phyloP scores from a whole-genome alignment of 1,284 basidiomycete genomes.

The Puccinia polysora region DNA sequence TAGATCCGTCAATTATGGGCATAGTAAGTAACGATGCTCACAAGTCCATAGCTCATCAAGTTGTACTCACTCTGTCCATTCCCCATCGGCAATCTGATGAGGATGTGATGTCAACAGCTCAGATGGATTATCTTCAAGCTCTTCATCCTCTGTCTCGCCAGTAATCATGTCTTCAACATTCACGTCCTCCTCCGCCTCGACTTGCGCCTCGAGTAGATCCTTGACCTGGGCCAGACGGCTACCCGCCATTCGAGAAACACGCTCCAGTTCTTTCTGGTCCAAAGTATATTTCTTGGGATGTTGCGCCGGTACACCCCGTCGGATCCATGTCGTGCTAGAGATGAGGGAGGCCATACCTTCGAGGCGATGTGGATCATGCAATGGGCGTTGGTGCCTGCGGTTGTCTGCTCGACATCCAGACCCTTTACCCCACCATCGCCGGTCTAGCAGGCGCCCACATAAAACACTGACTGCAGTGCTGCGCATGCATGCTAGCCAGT shows the following conservation, averaged over 20 bases:
- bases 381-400: too few species aligned
- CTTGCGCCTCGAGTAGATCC: conserved; percentile 63
- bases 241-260: conserved; percentile 80
- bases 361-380: too few species aligned
- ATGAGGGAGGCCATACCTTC: conserved; percentile 55
- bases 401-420: too few species aligned
- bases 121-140: conserved; percentile 47
- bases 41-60: too few species aligned
- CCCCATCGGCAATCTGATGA: conserved; percentile 27
- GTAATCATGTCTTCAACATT: conserved; percentile 47
- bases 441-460: too few species aligned
- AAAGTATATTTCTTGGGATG: conserved; percentile 84
- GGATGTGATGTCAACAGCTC: too few species aligned
- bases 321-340: conserved; percentile 67
- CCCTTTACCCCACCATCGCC: too few species aligned
- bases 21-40: conserved; percentile 33
- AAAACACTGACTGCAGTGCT: too few species aligned
- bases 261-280: conserved; percentile 81
- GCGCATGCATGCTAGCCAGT: too few species aligned
- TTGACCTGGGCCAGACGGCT: conserved; percentile 83
- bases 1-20: conserved; percentile 30
- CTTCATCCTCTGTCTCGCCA: conserved; percentile 47
- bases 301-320: conserved; percentile 68
- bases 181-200: conserved; percentile 45
- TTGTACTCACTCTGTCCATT: conserved; percentile 46